Percentiles rank a stretch among this genome's conserved stretches.
phyloP scores from a whole-genome alignment of 2,329 filamentous ascomycete genomes.

The Nemania sp. region DNA sequence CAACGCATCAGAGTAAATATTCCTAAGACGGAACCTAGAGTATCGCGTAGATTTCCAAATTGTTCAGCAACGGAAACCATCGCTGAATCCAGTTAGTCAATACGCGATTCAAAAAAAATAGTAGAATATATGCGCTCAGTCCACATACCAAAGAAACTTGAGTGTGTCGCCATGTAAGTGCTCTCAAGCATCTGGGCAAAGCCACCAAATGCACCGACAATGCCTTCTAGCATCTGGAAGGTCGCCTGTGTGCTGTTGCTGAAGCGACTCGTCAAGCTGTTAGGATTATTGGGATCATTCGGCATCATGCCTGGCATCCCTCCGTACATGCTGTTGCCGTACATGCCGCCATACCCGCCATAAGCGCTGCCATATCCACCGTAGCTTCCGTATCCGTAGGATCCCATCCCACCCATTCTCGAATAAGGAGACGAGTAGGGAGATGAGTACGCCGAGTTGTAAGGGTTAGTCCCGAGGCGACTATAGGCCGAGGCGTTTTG shows the following conservation, averaged over 20 bases:
- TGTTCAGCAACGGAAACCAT: conserved; percentile 99
- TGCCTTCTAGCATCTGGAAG: conserved; percentile 97
- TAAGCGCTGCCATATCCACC: conserved; percentile 59
- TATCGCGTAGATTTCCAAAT: conserved; percentile 92
- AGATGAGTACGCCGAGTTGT: conserved; percentile 62
- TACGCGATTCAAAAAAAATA: background rate
- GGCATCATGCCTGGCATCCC: conserved; percentile 61
- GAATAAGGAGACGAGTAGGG: conserved; percentile 61
- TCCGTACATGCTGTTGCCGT: conserved; percentile 55
- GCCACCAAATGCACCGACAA: conserved; percentile 95
- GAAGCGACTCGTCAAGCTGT: conserved; percentile 95
- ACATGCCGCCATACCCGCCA: conserved; percentile 58
- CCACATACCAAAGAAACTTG: conserved; percentile 91
- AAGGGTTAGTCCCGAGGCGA: conserved; percentile 64
- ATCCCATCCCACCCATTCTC: conserved; percentile 50
- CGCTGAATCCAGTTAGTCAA: conserved; percentile 63
- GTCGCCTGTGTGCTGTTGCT: conserved; percentile 95
- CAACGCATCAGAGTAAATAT: conserved; percentile 97
- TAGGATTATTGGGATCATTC: conserved; percentile 83
- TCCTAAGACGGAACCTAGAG: conserved; percentile 90
- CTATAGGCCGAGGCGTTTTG: conserved; percentile 90
- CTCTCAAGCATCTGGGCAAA: conserved; percentile 99
- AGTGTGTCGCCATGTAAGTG: conserved; percentile 99
- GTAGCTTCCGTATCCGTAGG: conserved; percentile 57
- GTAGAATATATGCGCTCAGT: background rate